Evolutionary conservation across 2,329 filamentous ascomycete species (phyloP), one percentile per base, ranked within the genome.

Genomic region (Ophiostoma piceae): DNA sequence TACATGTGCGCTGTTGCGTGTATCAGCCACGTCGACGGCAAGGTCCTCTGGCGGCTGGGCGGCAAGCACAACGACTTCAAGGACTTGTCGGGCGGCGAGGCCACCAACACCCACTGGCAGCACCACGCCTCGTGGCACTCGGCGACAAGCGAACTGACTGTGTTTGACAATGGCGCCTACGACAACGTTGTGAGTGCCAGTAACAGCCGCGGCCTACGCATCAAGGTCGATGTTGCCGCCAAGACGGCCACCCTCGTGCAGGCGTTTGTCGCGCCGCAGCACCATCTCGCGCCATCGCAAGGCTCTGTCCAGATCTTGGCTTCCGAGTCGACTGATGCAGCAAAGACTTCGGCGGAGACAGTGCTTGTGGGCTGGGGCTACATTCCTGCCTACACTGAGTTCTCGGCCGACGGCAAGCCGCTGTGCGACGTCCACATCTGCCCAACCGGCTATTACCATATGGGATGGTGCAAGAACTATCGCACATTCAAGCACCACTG

Each of bases 31-130:
- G 80, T 81, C 8, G 69, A 68, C 26, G 84, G 84, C 41, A 77
- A 77, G 32, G 78, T 86, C 22, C 75, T 84, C 39, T 87, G 85
- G 85, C 81, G 80, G 47, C 77, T 87, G 7, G 83, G 84, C 19
- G 85, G 85, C 26, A 78, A 79, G 66, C 75, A 78, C 67, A 84
- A 81, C 47, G 78, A 80, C 69, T 84, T 85, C 69, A 76, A 76
- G 57, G 78, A 77, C 64, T n/a, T 66, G n/a, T 69, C 68, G 1
- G 64, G 8, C 35, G 68, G 68, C 62, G 19, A 60, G 43, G 68
- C 68, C n/a, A 67, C 68, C 47, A 69, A 67, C 47, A 11, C 41
- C 19, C 64, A 69, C 68, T 66, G 68, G 68, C 84, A 87, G 71
- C 82, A 84, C 73, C 79, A 84, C 72, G 81, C 68, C 0, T 35